phyloP scores from a whole-genome alignment of 108 stramenopile genomes.

The Conticribra guillardii region DNA sequence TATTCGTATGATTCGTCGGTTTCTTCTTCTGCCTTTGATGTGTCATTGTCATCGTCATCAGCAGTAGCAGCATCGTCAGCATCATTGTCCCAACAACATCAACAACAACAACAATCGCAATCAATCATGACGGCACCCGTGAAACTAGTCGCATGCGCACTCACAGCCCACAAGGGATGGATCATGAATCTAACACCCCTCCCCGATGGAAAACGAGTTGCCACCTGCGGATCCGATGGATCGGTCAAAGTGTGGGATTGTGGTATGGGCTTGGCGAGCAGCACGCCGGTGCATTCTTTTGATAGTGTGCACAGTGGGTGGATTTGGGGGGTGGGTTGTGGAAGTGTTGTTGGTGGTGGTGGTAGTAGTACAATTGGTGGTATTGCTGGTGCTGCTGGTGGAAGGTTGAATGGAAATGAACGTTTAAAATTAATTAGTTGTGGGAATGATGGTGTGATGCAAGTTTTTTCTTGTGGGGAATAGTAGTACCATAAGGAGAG shows the following conservation, averaged over 20 bases:
- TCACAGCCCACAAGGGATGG: slow-evolving; percentile 46
- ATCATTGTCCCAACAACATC: too few relatives aligned
- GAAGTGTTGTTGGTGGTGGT: slow-evolving; percentile 15
- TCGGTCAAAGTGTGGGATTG: slow-evolving; percentile 51
- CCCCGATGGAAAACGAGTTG: slow-evolving; percentile 40
- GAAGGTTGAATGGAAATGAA: slow-evolving; percentile 15
- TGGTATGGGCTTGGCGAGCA: slow-evolving; percentile 46
- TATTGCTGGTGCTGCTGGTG: neutral
- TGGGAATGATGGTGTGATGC: slow-evolving; percentile 46
- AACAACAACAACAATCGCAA: neutral
- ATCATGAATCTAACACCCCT: slow-evolving; percentile 45
- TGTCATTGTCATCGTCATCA: too few relatives aligned
- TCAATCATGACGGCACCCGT: slow-evolving; percentile 31
- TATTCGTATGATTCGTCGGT: slow-evolving; percentile 43
- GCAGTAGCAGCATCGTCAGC: neutral
- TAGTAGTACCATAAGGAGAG: neutral
- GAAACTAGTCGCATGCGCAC: slow-evolving; percentile 49
- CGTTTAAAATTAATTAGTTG: slow-evolving; percentile 36
- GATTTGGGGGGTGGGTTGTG: slow-evolving; percentile 45
- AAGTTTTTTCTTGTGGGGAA: slow-evolving; percentile 46
- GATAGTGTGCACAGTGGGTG: slow-evolving; percentile 42
- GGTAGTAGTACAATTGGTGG: too few relatives aligned
- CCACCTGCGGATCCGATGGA: slow-evolving; percentile 47
- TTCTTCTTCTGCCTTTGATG: slow-evolving; percentile 4
- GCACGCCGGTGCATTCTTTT: slow-evolving; percentile 48